Evolutionary conservation across 2,329 filamentous ascomycete genomes (phyloP).

Genomic region (Dactylella cylindrospora): DNA sequence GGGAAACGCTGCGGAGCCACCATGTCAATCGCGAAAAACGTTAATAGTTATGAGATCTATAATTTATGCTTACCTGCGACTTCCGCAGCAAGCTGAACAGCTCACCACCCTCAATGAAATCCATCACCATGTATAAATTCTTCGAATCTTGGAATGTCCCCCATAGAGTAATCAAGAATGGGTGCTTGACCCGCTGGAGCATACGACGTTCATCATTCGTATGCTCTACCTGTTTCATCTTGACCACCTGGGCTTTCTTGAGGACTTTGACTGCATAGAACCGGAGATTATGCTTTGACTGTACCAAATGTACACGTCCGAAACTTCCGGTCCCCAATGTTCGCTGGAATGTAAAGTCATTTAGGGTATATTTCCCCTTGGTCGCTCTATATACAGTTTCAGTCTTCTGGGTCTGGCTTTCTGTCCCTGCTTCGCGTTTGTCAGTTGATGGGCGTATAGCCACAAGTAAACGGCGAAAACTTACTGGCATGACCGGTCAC

Average conservation of each 20-base stretch:
- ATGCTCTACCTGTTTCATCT: slow-evolving; percentile 99
- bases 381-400: slow-evolving; percentile 65
- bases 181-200: slow-evolving; percentile 95
- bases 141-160: slow-evolving; percentile 94
- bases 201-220: slow-evolving; percentile 97
- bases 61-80: slow-evolving; percentile 67
- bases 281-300: slow-evolving; percentile 95
- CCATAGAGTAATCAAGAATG: slow-evolving; percentile 96
- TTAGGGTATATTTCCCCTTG: slow-evolving; percentile 94
- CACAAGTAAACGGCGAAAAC: slow-evolving; percentile 44
- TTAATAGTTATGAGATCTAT: background rate
- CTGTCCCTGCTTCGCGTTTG: slow-evolving; percentile 51
- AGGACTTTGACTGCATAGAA: slow-evolving; percentile 98
- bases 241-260: slow-evolving; percentile 97
- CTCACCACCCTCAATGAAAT: slow-evolving; percentile 98
- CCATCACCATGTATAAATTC: slow-evolving; percentile 99
- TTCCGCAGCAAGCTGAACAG: slow-evolving; percentile 93
- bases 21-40: background rate
- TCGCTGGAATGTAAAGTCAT: slow-evolving; percentile 84
- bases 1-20: slow-evolving; percentile 75
- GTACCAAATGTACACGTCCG: slow-evolving; percentile 91
- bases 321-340: slow-evolving; percentile 97
- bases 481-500: slow-evolving; percentile 51
- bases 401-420: slow-evolving; percentile 47
- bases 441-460: background rate